Evolutionary conservation across 805 yeast genomes (phyloP), one percentile per base, ranked within the genome.

Genomic region (Ogataea naganishii): DNA sequence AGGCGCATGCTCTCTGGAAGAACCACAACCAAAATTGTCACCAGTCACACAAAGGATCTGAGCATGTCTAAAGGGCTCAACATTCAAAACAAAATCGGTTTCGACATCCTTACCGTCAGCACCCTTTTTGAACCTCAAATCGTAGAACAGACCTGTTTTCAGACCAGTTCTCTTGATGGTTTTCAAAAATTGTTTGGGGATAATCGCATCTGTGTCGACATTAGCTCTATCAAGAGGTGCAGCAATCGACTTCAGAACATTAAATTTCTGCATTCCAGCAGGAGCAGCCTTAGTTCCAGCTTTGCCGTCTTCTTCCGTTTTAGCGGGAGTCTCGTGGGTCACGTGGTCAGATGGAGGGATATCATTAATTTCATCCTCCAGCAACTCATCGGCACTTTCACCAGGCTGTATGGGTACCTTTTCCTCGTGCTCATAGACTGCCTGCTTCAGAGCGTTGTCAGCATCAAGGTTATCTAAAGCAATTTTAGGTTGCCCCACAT

Each of bases 1-100:
- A 35, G 98, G 97, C 20, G 98, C 98, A 51, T 92, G 98, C 60
- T 92, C 98, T 72, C 98, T 84, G 2, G 96, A 88, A 23, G 96
- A 88, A 49, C 98, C 98, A 66, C 98, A 92, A 43, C 98, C 98
- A 54, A 92, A 92, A 68, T 92, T 92, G 54, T 84, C 94, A 56
- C 98, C 98, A 24, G 94, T 76, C 36, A 86, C 95, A 44, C 89
- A 80, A 42, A 92, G 65, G 44, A 89, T 79, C 58, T 81, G 77
- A 14, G 97, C 80, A 15, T 69, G 49, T 42, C 78, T 73, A 68
- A 76, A 89, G 30, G 96, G 95, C 32, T 68, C 80, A 30, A 75
- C 83, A 56, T 92, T 92, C 46, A 92, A 70, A 33, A 82, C 80
- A 43, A 92, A 92, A 52, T 89, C 96, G n/a, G 96, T 88, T 49